Percentiles rank a stretch among this genome's conserved stretches.
Evolutionary conservation across 768 basidiomycete genomes (phyloP).

Genomic region (Hysterangium stoloniferum): DNA sequence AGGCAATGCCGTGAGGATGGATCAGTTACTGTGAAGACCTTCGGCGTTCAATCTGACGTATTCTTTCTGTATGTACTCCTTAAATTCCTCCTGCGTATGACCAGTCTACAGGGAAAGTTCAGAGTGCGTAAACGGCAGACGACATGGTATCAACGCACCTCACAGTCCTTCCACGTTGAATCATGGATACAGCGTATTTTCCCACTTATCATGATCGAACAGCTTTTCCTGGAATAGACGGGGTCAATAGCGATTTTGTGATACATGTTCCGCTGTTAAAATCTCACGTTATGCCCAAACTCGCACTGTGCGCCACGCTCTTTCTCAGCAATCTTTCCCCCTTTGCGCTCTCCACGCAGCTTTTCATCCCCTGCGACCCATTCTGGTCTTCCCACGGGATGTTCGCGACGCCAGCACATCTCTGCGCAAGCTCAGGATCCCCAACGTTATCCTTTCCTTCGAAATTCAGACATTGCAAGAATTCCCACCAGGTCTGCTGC

Average conservation of each 20-base stretch:
- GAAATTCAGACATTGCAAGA: slow-evolving; percentile 74
- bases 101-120: slow-evolving; percentile 45
- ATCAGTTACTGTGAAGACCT: slow-evolving; percentile 16
- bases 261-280: not conserved
- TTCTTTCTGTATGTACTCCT: slow-evolving; percentile 66
- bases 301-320: slow-evolving; percentile 40
- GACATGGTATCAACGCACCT: slow-evolving; percentile 38
- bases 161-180: slow-evolving; percentile 70
- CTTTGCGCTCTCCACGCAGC: slow-evolving; percentile 53
- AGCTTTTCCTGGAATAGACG: slow-evolving; percentile 85
- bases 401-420: slow-evolving; percentile 55
- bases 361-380: slow-evolving; percentile 50
- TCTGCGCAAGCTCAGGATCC: slow-evolving; percentile 48
- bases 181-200: slow-evolving; percentile 69
- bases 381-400: slow-evolving; percentile 60
- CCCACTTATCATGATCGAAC: slow-evolving; percentile 73
- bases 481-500: slow-evolving; percentile 68
- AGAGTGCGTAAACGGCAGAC: not conserved
- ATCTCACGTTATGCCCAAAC: slow-evolving; percentile 50
- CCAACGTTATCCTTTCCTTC: slow-evolving; percentile 54
- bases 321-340: slow-evolving; percentile 56
- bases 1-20: too few relatives aligned
- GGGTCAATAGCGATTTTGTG: slow-evolving; percentile 2
- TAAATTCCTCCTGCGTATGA: slow-evolving; percentile 67
- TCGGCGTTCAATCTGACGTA: slow-evolving; percentile 53